Conservation (phyloP, 331 rosid genomes). For the Spiraea crenata region DNA sequence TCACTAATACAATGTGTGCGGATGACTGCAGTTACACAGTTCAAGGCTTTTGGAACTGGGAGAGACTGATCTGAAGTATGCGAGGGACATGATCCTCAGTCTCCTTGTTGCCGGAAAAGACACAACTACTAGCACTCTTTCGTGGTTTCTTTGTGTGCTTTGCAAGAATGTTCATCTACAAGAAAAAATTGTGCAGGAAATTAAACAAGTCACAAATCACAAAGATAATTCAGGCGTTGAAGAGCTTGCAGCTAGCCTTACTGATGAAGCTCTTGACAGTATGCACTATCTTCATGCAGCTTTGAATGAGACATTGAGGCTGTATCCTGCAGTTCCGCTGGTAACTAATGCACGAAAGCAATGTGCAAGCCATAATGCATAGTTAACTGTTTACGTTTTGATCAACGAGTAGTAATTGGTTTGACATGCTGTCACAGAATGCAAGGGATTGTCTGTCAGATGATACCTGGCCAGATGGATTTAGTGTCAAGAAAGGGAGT, state of each 20-base stretch:
- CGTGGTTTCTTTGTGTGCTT: constrained; percentile 20
- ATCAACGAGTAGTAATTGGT: too few species aligned
- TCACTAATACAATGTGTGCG: too few species aligned
- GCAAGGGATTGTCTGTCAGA: not conserved
- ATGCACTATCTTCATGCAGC: constrained; percentile 25
- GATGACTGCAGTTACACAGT: not conserved
- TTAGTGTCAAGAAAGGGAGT: constrained; percentile 17
- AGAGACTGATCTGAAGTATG: constrained; percentile 18
- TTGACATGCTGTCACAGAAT: not conserved
- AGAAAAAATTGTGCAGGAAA: constrained; percentile 17
- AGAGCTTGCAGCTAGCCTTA: constrained; percentile 19
- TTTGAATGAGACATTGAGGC: constrained; percentile 27
- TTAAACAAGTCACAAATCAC: constrained; percentile 12
- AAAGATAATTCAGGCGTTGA: not conserved
- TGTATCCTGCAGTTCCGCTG: constrained; percentile 24
- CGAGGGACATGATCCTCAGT: constrained; percentile 18
- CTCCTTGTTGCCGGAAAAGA: constrained; percentile 22
- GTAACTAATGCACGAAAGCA: not conserved
- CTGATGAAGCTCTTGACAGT: constrained; percentile 12
- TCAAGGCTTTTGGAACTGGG: constrained; percentile 10
- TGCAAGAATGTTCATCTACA: constrained; percentile 22
- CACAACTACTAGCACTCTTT: constrained; percentile 17
- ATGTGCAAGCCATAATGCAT: too few species aligned
- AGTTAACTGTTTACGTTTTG: too few species aligned
- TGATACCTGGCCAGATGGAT: constrained; percentile 26